Percentiles rank a stretch among this genome's conserved stretches.
These are phyloP conservation scores for Withania somnifera DNA, from an alignment of 305 asterid species.

Conservation along the genomic window DNA sequence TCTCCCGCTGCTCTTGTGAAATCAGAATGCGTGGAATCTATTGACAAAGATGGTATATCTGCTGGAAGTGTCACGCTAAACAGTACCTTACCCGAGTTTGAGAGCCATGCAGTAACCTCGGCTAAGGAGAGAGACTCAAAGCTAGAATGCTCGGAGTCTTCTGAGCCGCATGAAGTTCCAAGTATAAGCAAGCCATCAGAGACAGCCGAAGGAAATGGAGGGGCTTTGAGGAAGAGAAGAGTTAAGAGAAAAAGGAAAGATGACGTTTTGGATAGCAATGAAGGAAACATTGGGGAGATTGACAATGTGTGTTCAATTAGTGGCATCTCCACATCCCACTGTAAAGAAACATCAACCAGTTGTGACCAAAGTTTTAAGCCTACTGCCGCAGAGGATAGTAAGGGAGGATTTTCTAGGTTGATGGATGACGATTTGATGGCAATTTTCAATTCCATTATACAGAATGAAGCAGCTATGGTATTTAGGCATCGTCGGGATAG, in stretches of 20 bases:
- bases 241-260: slow-evolving; percentile 59
- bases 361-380: slow-evolving; percentile 12
- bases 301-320: slow-evolving; percentile 37
- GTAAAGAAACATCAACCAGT: slow-evolving; percentile 26
- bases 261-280: slow-evolving; percentile 25
- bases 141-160: slow-evolving; percentile 21
- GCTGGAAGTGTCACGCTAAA: slow-evolving; percentile 58
- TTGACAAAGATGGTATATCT: slow-evolving; percentile 39
- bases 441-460: slow-evolving; percentile 37
- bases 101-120: slow-evolving; percentile 16
- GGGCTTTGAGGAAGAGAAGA: slow-evolving; percentile 44
- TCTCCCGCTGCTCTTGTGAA: slow-evolving; percentile 28
- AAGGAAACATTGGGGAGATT: slow-evolving; percentile 40
- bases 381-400: slow-evolving; percentile 7
- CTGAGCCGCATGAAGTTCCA: slow-evolving; percentile 17
- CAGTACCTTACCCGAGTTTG: slow-evolving; percentile 16
- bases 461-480: slow-evolving; percentile 41
- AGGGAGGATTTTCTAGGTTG: slow-evolving; percentile 9
- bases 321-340: slow-evolving; percentile 19
- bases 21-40: slow-evolving; percentile 36
- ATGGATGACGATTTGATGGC: slow-evolving; percentile 27
- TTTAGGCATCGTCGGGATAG: slow-evolving; percentile 68
- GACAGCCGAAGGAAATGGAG: slow-evolving; percentile 17
- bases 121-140: slow-evolving; percentile 13
- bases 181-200: slow-evolving; percentile 12